Evolutionary conservation across 176 grass and related monocot species (phyloP).

Genomic region (Thalia dealbata): DNA sequence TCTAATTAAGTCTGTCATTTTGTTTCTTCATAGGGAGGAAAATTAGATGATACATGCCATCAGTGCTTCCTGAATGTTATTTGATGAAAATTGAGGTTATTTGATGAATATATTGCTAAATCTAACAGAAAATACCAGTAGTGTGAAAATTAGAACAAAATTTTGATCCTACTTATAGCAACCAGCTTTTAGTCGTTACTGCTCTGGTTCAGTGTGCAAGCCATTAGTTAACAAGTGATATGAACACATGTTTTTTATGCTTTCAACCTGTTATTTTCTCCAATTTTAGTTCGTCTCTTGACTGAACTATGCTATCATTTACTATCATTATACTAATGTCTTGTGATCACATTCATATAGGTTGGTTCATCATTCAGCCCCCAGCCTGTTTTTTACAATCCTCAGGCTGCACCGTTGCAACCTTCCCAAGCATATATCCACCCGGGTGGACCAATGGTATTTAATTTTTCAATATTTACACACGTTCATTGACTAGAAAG

Average conservation of each 20-base stretch:
- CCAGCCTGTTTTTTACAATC: constrained; percentile 43
- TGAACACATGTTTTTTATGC: neutral
- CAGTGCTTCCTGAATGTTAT: neutral
- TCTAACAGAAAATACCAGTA: neutral
- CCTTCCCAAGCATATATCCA: constrained; percentile 52
- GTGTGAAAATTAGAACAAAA: neutral
- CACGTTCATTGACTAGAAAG: neutral
- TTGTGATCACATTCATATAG: constrained; percentile 23
- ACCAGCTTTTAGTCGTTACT: neutral
- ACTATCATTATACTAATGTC: neutral
- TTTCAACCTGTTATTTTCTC: neutral
- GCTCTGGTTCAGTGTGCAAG: neutral
- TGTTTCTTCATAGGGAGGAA: neutral
- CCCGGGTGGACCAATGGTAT: constrained; percentile 39
- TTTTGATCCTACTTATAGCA: neutral
- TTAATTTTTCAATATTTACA: constrained; percentile 5
- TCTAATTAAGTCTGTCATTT: neutral
- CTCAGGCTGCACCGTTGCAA: constrained; percentile 37
- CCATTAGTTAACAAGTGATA: neutral
- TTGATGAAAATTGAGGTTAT: neutral
- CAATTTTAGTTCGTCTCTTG: neutral
- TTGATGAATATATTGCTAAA: neutral
- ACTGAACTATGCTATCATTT: neutral
- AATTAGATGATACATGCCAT: neutral
- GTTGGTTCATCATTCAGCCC: constrained; percentile 41